Percentiles rank a stretch among this genome's conserved stretches.
Conservation (phyloP, 371 early-diverging fungal species). For the Apophysomyces variabilis region DNA sequence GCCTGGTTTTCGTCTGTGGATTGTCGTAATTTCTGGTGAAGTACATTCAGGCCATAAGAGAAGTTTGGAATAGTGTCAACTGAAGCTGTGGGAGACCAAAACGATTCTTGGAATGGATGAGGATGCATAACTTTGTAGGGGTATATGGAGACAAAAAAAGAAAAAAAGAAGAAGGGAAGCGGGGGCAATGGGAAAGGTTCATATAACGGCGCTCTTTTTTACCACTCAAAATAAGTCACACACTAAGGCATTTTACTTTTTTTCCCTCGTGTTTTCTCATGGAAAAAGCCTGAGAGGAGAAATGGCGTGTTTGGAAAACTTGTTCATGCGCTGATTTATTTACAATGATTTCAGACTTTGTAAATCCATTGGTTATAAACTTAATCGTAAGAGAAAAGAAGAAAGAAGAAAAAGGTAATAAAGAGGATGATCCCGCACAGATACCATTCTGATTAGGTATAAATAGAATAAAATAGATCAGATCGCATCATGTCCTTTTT, state of each 20-base stretch:
- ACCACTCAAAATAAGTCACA: no score
- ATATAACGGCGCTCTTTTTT: no score
- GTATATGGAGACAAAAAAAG: background rate
- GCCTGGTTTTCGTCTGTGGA: constrained; percentile 69
- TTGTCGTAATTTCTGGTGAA: constrained; percentile 71
- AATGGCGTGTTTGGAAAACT: no score
- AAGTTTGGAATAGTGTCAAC: constrained; percentile 32
- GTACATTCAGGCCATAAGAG: constrained; percentile 55
- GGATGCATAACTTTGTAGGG: constrained; percentile 12
- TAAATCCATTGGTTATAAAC: background rate
- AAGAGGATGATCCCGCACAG: background rate
- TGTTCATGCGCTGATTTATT: constrained; percentile 1
- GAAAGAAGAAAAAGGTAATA: background rate
- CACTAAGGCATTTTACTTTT: no score
- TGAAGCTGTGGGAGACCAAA: constrained; percentile 46
- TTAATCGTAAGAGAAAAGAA: constrained; percentile 7
- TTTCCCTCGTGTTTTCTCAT: no score
- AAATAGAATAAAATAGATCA: no score
- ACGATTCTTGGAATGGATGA: constrained; percentile 41
- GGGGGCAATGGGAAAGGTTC: no score
- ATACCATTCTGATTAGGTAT: no score
- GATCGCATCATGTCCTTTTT: no score
- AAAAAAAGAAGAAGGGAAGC: background rate
- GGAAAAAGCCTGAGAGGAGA: no score
- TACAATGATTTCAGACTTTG: background rate